Evolutionary conservation across 345 rosid species (phyloP).

Genomic region (Populus simonii): DNA sequence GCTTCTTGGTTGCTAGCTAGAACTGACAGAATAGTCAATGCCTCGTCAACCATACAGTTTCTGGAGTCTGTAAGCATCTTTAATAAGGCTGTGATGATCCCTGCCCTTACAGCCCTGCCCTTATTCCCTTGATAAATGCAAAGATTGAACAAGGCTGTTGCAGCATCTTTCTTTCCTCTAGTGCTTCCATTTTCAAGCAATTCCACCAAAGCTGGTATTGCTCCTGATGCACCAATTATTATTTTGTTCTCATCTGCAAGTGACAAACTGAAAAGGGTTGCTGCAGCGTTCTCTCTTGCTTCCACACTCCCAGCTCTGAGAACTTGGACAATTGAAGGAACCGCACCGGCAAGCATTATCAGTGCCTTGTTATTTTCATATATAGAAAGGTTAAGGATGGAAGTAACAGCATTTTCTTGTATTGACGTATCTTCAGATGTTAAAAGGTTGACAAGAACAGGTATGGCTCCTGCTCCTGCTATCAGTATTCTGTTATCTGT

Average conservation of each 20-base stretch:
- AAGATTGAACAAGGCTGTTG: conserved; percentile 83
- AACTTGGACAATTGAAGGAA: conserved; percentile 81
- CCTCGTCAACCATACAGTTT: conserved; percentile 68
- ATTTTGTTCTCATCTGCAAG: conserved; percentile 88
- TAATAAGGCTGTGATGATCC: conserved; percentile 59
- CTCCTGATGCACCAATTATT: conserved; percentile 84
- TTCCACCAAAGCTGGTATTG: conserved; percentile 72
- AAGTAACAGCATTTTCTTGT: conserved; percentile 85
- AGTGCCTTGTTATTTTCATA: conserved; percentile 70
- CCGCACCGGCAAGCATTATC: conserved; percentile 83
- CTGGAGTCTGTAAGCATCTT: conserved; percentile 66
- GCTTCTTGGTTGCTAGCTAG: conserved; percentile 75
- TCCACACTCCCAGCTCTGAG: conserved; percentile 82
- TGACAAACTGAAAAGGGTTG: conserved; percentile 88
- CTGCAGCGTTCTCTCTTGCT: conserved; percentile 93
- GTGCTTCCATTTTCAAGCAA: conserved; percentile 64
- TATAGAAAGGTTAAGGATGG: conserved; percentile 87
- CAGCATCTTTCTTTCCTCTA: conserved; percentile 95
- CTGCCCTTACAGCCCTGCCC: conserved; percentile 86
- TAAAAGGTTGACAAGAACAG: conserved; percentile 59
- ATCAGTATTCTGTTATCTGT: conserved; percentile 79
- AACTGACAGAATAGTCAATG: conserved; percentile 75
- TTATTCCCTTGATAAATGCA: conserved; percentile 84
- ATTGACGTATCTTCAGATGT: conserved; percentile 50
- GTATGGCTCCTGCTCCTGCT: conserved; percentile 88